These are phyloP conservation scores for Pestalotiopsis sp. DNA, from an alignment of 2,329 filamentous ascomycete species.

Conservation along the genomic window DNA sequence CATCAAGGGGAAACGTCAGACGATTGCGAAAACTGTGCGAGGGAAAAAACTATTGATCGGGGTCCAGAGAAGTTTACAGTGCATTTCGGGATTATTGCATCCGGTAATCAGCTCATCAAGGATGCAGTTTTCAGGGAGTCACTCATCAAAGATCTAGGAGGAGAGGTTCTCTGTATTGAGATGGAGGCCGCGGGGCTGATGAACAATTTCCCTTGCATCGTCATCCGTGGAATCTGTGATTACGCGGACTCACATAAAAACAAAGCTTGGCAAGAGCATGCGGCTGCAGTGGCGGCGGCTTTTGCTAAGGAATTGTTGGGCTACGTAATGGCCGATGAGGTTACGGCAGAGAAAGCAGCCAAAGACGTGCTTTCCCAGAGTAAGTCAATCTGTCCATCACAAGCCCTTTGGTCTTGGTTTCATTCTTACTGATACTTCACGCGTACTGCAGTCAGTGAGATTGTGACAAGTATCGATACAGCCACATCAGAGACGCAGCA, in stretches of 20 bases:
- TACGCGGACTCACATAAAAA: conserved; percentile 29
- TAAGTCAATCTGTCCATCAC: neutral
- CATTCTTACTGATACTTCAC: neutral
- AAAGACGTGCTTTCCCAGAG: neutral
- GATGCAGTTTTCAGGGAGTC: conserved; percentile 19
- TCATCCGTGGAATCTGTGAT: conserved; percentile 26
- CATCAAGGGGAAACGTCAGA: conserved; percentile 14
- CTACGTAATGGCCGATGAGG: neutral
- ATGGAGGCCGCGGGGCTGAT: conserved; percentile 22
- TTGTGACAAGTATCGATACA: neutral
- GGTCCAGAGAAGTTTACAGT: conserved; percentile 21
- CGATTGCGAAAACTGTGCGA: conserved; percentile 19
- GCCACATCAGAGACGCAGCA: neutral
- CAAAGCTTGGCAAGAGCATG: conserved; percentile 23
- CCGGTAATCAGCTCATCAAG: conserved; percentile 26
- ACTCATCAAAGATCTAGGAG: conserved; percentile 12
- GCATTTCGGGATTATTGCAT: conserved; percentile 26
- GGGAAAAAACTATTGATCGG: too few species aligned
- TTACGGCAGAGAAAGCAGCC: neutral
- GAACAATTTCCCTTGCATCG: conserved; percentile 24
- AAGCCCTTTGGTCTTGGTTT: neutral
- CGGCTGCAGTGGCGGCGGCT: conserved; percentile 19
- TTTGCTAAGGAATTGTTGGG: conserved; percentile 20
- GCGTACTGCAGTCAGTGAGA: neutral
- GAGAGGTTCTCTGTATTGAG: conserved; percentile 21